These are phyloP conservation scores for Wickerhamomyces pijperi DNA, from an alignment of 805 yeast species.

Conservation along the genomic window DNA sequence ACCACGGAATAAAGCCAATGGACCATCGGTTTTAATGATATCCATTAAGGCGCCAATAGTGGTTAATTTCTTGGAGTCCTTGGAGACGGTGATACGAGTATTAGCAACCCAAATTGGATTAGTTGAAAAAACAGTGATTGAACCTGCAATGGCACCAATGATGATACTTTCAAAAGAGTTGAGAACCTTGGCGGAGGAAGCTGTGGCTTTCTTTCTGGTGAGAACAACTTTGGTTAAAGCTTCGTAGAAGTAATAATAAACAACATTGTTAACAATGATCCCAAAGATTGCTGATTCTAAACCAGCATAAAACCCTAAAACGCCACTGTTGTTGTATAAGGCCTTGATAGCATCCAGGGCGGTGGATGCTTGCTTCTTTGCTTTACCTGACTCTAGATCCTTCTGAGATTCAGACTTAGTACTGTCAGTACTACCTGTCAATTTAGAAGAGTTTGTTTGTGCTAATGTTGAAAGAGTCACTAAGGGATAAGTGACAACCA, in stretches of 20 bases:
- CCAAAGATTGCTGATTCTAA: constrained; percentile 83
- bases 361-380: constrained; percentile 12
- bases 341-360: constrained; percentile 29
- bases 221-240: constrained; percentile 41
- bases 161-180: constrained; percentile 16
- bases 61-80: constrained; percentile 19
- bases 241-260: constrained; percentile 87
- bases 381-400: constrained; percentile 3
- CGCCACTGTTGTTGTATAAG: constrained; percentile 47
- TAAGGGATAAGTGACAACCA: constrained; percentile 82
- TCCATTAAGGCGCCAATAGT: constrained; percentile 49
- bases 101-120: constrained; percentile 95
- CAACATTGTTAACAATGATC: constrained; percentile 74
- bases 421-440: constrained; percentile 14
- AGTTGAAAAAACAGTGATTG: constrained; percentile 68
- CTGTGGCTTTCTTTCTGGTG: constrained; percentile 10
- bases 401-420: constrained; percentile 9
- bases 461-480: constrained; percentile 82
- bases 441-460: constrained; percentile 44
- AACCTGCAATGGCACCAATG: constrained; percentile 69
- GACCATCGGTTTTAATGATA: constrained; percentile 62
- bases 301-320: constrained; percentile 69
- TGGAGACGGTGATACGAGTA: constrained; percentile 71
- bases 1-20: constrained; percentile 68
- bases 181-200: constrained; percentile 10